These are phyloP conservation scores for Ehretia macrophylla DNA, from an alignment of 257 asterid genomes.

Conservation along the genomic window DNA sequence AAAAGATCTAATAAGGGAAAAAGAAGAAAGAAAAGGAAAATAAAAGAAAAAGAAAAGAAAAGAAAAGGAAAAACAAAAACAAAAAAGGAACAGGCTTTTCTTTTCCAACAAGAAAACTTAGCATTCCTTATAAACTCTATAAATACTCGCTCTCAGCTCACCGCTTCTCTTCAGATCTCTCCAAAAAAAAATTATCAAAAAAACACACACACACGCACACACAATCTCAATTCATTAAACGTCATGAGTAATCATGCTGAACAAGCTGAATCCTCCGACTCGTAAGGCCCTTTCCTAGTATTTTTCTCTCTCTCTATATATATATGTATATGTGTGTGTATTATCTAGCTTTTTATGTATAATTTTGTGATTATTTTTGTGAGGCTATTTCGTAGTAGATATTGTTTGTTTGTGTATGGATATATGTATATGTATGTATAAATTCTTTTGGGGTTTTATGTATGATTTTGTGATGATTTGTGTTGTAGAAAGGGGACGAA, in stretches of 20 bases:
- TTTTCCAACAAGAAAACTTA: constrained; percentile 15
- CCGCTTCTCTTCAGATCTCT: background rate
- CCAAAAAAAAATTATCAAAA: background rate
- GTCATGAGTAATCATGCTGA: constrained; percentile 4
- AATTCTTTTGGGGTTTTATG: background rate
- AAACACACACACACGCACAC: background rate
- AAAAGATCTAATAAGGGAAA: background rate
- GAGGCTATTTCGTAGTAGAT: constrained; percentile 2
- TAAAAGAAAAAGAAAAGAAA: background rate
- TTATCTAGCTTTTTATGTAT: constrained; percentile 1
- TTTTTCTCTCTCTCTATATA: background rate
- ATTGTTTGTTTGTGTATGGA: too few relatives aligned
- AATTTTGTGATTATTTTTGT: background rate
- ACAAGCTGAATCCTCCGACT: constrained; percentile 9
- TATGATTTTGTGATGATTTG: too few relatives aligned
- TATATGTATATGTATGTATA: background rate
- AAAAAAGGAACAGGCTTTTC: background rate
- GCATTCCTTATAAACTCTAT: background rate
- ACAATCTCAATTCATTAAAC: background rate
- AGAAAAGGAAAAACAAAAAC: background rate
- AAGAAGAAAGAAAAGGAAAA: constrained; percentile 7
- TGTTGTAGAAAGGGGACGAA: constrained; percentile 27
- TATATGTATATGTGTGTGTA: too few relatives aligned
- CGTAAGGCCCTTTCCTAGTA: background rate
- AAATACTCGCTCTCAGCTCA: background rate